Percentiles rank a stretch among this genome's conserved stretches.
Evolutionary conservation across 805 yeast species (phyloP).

Genomic region (Cyberlindnera samutprakarnensis): DNA sequence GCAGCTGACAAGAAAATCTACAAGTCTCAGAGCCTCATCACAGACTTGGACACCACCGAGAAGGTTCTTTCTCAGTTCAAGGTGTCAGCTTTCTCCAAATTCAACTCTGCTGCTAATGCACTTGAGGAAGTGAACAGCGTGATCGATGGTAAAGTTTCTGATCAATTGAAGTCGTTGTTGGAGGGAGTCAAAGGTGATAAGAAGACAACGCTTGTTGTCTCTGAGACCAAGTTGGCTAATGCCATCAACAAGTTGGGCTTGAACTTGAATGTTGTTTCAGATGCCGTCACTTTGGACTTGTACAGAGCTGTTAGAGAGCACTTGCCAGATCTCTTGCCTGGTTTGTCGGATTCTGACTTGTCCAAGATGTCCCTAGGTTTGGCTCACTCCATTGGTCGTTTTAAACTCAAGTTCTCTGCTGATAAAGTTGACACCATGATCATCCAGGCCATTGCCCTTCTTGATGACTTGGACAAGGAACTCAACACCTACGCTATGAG

Average conservation of each 20-base stretch:
- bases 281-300: constrained; percentile 89
- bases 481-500: constrained; percentile 98
- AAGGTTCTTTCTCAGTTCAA: constrained; percentile 87
- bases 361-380: constrained; percentile 96
- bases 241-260: constrained; percentile 92
- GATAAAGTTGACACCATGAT: constrained; percentile 99
- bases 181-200: constrained; percentile 73
- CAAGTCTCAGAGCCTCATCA: constrained; percentile 67
- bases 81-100: constrained; percentile 92
- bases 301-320: constrained; percentile 94
- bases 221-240: constrained; percentile 93
- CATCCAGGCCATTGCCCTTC: constrained; percentile 94
- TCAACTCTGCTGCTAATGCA: constrained; percentile 90
- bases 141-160: constrained; percentile 89
- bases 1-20: constrained; percentile 96
- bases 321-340: constrained; percentile 90
- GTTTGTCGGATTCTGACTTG: constrained; percentile 75
- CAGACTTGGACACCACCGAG: constrained; percentile 75
- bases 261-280: constrained; percentile 82
- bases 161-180: constrained; percentile 69
- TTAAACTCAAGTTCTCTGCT: constrained; percentile 93
- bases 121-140: constrained; percentile 90
- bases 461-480: constrained; percentile 96
- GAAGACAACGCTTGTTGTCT: constrained; percentile 80
- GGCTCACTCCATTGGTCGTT: constrained; percentile 98